Conservation (phyloP, 129 eudicot genomes). For the Oenanthe sinensis region DNA sequence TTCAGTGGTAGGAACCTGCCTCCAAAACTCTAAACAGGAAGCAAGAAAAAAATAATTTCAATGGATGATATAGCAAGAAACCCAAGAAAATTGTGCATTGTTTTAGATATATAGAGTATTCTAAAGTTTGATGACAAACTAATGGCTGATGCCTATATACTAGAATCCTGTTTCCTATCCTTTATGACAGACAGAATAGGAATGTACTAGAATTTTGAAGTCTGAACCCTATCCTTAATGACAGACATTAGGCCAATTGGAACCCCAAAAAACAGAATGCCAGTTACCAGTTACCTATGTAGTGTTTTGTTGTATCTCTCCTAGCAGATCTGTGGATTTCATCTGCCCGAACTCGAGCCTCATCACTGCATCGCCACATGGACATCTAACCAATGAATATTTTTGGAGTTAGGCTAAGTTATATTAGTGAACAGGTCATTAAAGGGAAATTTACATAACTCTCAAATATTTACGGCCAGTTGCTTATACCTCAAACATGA, state of each 20-base stretch:
- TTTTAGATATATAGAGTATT: neutral
- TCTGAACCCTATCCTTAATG: neutral
- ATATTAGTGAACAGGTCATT: neutral
- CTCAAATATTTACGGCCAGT: neutral
- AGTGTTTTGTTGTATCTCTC: constrained; percentile 96
- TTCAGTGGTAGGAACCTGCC: constrained; percentile 77
- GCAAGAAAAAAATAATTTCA: neutral
- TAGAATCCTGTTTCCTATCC: neutral
- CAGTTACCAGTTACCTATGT: constrained; percentile 76
- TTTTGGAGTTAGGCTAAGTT: constrained; percentile 8
- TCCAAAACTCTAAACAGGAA: constrained; percentile 76
- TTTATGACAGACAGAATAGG: neutral
- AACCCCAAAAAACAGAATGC: neutral
- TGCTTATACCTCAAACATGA: constrained; percentile 82
- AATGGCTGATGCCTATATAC: neutral
- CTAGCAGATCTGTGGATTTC: constrained; percentile 61
- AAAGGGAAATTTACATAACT: neutral
- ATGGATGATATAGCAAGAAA: neutral
- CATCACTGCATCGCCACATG: constrained; percentile 99
- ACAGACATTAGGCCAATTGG: neutral
- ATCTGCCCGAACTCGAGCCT: constrained; percentile 81
- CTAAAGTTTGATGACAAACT: neutral
- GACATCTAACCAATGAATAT: constrained; percentile 49
- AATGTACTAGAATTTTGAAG: no score
- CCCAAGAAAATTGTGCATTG: neutral